Percentiles rank a stretch among this genome's conserved stretches.
phyloP scores from a whole-genome alignment of 116 monocot species.

The Zostera marina region DNA sequence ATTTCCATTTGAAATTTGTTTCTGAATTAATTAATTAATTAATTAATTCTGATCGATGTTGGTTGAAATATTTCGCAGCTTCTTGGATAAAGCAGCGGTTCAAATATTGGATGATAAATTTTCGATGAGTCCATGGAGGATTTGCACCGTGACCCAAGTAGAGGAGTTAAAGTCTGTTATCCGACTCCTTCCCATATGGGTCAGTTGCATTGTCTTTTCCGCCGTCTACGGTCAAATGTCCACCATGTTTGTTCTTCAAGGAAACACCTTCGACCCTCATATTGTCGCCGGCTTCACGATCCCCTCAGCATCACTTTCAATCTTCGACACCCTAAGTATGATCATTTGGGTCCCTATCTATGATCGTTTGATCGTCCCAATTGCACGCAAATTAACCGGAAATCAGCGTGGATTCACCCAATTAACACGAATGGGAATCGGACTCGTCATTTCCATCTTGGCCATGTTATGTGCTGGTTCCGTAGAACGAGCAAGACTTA shows the following conservation, averaged over 20 bases:
- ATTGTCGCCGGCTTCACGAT: conserved; percentile 46
- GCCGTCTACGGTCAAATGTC: conserved; percentile 60
- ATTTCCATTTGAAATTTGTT: background rate
- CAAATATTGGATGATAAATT: conserved; percentile 10
- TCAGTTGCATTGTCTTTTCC: conserved; percentile 46
- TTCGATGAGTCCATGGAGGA: conserved; percentile 25
- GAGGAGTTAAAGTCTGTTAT: conserved; percentile 65
- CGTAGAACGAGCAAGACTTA: conserved; percentile 37
- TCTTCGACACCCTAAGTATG: conserved; percentile 58
- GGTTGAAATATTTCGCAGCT: too few species aligned
- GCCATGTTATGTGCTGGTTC: conserved; percentile 36
- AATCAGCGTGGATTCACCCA: too few species aligned
- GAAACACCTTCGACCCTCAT: conserved; percentile 41
- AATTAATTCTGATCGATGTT: too few species aligned
- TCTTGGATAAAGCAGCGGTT: conserved; percentile 56
- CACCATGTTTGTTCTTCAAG: conserved; percentile 82
- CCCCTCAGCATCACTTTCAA: too few species aligned
- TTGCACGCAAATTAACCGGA: too few species aligned
- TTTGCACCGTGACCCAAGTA: conserved; percentile 68
- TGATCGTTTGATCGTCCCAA: conserved; percentile 40
- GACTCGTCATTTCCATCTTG: too few species aligned
- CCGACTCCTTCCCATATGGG: conserved; percentile 62
- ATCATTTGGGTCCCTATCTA: conserved; percentile 66
- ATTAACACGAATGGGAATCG: too few species aligned
- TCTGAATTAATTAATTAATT: background rate